Conservation (phyloP, 1,139 yeast species). For the Yarrowia galli region DNA sequence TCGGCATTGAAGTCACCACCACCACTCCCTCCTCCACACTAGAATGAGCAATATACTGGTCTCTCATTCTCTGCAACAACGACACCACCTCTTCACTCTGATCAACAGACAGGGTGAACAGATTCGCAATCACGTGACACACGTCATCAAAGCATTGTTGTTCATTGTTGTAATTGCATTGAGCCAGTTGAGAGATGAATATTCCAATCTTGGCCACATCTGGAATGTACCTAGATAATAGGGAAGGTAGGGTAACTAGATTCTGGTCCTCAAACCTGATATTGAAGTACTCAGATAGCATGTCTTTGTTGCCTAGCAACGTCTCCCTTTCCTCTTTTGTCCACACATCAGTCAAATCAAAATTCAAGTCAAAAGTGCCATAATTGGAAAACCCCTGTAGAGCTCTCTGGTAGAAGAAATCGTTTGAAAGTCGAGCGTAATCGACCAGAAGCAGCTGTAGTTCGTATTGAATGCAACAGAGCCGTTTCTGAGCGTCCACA, state of each 20-base stretch:
- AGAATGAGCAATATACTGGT: slow-evolving; percentile 51
- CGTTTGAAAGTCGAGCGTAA: slow-evolving; percentile 69
- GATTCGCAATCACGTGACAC: slow-evolving; percentile 31
- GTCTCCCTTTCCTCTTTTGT: slow-evolving; percentile 40
- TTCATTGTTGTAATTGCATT: slow-evolving; percentile 1
- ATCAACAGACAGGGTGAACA: slow-evolving; percentile 3
- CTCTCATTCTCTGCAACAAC: slow-evolving; percentile 41
- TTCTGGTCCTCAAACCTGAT: slow-evolving; percentile 52
- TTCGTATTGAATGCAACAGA: slow-evolving; percentile 84
- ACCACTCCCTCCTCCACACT: slow-evolving; percentile 54
- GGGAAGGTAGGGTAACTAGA: neutral
- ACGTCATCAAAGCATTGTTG: slow-evolving; percentile 19
- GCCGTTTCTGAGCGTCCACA: slow-evolving; percentile 71
- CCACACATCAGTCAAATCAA: slow-evolving; percentile 44
- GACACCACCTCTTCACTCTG: slow-evolving; percentile 19
- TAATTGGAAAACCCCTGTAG: slow-evolving; percentile 81
- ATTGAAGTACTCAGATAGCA: slow-evolving; percentile 82
- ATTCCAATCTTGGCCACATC: neutral
- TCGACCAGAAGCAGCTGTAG: slow-evolving; percentile 80
- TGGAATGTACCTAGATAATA: neutral
- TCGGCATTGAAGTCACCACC: slow-evolving; percentile 92
- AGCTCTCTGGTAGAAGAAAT: slow-evolving; percentile 81
- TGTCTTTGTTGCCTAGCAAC: slow-evolving; percentile 56
- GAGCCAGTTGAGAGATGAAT: neutral
- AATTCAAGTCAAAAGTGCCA: slow-evolving; percentile 62